phyloP scores from a whole-genome alignment of 2,329 filamentous ascomycete species.

The Coniochaeta prunicola region DNA sequence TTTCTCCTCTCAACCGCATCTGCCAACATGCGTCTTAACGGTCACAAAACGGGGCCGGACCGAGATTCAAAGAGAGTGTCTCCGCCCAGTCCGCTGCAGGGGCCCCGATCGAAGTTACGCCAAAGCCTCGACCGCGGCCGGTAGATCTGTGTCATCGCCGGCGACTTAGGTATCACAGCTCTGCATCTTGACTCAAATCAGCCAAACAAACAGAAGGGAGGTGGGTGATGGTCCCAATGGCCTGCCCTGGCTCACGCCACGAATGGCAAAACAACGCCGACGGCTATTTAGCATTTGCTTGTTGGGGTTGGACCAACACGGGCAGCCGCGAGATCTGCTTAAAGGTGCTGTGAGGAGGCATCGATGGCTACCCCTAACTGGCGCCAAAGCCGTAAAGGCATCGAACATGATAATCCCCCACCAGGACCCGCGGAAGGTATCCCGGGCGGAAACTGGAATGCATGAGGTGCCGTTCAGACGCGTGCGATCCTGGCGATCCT shows the following conservation, averaged over 20 bases:
- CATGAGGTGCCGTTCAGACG: not conserved
- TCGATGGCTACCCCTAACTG: not conserved
- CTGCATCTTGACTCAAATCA: not conserved
- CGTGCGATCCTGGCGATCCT: not conserved
- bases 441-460: not conserved
- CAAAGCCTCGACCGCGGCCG: not conserved
- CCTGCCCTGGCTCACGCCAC: not conserved
- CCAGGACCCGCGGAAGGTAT: not conserved
- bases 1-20: not conserved
- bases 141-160: not conserved
- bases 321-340: constrained; percentile 1
- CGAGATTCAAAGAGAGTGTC: not conserved
- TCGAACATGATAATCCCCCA: not conserved
- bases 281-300: not conserved
- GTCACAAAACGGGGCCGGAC: not conserved
- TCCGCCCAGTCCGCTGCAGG: not conserved
- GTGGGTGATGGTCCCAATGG: not conserved
- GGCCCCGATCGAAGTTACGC: not conserved
- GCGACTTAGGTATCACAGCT: not conserved
- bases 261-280: not conserved
- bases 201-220: not conserved
- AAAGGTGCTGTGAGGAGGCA: not conserved
- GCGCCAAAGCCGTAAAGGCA: too few relatives aligned
- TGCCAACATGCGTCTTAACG: not conserved
- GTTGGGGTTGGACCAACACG: not conserved